phyloP scores from a whole-genome alignment of 495 filamentous ascomycete species.

The Xylaria flabelliformis region DNA sequence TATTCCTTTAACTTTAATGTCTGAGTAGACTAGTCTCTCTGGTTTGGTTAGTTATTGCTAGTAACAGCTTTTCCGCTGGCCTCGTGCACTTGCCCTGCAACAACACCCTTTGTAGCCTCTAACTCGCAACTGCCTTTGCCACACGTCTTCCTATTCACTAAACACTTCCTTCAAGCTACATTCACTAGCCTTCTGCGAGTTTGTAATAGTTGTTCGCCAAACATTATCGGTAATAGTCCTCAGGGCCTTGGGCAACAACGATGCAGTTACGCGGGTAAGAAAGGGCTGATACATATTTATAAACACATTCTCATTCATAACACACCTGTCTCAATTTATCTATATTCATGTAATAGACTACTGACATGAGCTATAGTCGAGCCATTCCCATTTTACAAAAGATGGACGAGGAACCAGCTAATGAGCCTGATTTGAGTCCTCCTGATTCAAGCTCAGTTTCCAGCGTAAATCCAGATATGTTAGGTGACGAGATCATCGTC shows the following conservation, averaged over 20 bases:
- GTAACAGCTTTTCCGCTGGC: neutral
- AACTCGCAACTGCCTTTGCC: neutral
- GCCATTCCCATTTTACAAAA: neutral
- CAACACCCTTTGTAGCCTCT: neutral
- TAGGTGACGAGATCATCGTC: conserved; percentile 56
- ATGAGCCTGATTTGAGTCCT: conserved; percentile 42
- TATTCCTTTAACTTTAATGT: conserved; percentile 9
- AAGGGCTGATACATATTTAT: neutral
- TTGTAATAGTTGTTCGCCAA: neutral
- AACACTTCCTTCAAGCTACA: neutral
- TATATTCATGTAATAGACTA: neutral
- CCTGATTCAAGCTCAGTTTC: conserved; percentile 45
- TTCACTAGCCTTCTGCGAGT: neutral
- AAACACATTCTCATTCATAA: neutral
- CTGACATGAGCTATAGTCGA: conserved; percentile 15
- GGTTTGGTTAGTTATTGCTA: neutral
- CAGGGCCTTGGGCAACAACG: neutral
- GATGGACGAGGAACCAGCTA: conserved; percentile 34
- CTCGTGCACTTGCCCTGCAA: neutral
- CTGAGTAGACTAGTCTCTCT: neutral
- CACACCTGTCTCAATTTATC: neutral
- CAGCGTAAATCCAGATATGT: conserved; percentile 42
- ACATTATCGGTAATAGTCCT: neutral
- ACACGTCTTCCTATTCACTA: conserved; percentile 1
- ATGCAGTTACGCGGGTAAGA: conserved; percentile 16